A percentile compares a stretch with the other conserved stretches of the same genome.
Evolutionary conservation across 192 early-diverging fungal species (phyloP).

Genomic region (Entomortierella parvispora): DNA sequence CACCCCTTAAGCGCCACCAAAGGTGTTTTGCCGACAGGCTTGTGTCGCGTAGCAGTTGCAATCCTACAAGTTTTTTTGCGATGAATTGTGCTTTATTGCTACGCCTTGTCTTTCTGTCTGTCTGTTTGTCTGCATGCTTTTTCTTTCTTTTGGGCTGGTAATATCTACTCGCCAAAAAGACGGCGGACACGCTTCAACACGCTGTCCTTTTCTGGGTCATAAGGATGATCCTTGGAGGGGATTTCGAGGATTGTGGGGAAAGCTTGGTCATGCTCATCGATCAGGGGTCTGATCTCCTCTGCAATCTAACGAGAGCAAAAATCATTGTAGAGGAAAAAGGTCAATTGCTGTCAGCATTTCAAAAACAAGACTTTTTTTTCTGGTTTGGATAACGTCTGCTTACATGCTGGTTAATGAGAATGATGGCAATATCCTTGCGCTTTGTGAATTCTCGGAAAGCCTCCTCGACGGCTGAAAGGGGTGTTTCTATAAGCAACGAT

Average conservation of each 20-base stretch:
- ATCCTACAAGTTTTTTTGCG: no score
- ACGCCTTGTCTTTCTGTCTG: no score
- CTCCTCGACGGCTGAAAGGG: constrained; percentile 76
- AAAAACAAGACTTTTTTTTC: no score
- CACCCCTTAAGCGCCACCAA: no score
- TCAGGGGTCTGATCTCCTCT: constrained; percentile 86
- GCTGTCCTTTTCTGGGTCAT: constrained; percentile 85
- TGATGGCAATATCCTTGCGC: constrained; percentile 97
- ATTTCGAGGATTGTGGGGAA: constrained; percentile 99
- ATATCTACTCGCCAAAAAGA: constrained; percentile 80
- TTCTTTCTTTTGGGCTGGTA: no score
- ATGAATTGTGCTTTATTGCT: no score
- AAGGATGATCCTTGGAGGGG: constrained; percentile 99
- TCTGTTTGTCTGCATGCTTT: no score
- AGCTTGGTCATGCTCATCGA: constrained; percentile 91
- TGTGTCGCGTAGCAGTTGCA: no score
- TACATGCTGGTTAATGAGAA: constrained; percentile 97
- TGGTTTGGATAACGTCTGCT: no score
- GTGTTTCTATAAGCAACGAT: constrained; percentile 66
- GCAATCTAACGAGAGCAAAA: constrained; percentile 91
- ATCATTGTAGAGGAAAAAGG: no score
- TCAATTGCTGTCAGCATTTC: no score
- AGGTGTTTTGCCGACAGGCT: no score
- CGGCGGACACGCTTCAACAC: constrained; percentile 85
- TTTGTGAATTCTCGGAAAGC: constrained; percentile 86